Percentiles rank a stretch among this genome's conserved stretches.
These are phyloP conservation scores for Rhynchosporium graminicola DNA, from an alignment of 2,329 filamentous ascomycete species.

Conservation along the genomic window DNA sequence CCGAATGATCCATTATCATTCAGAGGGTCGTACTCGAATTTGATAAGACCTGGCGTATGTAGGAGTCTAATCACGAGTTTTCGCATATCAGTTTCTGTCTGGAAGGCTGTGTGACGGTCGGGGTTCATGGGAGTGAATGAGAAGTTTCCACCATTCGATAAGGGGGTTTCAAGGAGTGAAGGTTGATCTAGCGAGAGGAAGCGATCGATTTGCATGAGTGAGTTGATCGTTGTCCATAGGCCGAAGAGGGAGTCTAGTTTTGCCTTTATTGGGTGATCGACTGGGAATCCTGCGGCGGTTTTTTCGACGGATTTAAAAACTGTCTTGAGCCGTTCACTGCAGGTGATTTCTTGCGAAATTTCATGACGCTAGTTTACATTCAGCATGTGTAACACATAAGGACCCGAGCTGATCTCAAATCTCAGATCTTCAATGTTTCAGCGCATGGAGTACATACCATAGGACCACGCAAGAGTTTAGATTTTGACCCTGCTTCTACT, in stretches of 20 bases:
- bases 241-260: background rate
- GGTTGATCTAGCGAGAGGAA: background rate
- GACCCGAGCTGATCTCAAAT: too few species aligned
- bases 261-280: background rate
- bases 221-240: slow-evolving; percentile 1
- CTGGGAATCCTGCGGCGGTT: background rate
- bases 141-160: background rate
- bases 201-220: slow-evolving; percentile 10
- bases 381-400: too few species aligned
- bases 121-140: background rate
- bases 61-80: slow-evolving; percentile 4
- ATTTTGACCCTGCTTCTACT: background rate
- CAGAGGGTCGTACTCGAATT: background rate
- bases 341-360: background rate
- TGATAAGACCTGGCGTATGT: slow-evolving; percentile 3
- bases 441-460: too few species aligned
- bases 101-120: background rate
- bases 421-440: too few species aligned
- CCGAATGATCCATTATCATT: background rate
- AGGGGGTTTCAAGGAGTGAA: background rate
- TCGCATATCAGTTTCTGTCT: background rate
- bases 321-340: background rate
- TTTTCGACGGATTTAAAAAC: background rate
- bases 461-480: background rate
- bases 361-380: background rate